These are phyloP conservation scores for Ascosphaera acerosa DNA, from an alignment of 2,329 filamentous ascomycete species.

Conservation along the genomic window DNA sequence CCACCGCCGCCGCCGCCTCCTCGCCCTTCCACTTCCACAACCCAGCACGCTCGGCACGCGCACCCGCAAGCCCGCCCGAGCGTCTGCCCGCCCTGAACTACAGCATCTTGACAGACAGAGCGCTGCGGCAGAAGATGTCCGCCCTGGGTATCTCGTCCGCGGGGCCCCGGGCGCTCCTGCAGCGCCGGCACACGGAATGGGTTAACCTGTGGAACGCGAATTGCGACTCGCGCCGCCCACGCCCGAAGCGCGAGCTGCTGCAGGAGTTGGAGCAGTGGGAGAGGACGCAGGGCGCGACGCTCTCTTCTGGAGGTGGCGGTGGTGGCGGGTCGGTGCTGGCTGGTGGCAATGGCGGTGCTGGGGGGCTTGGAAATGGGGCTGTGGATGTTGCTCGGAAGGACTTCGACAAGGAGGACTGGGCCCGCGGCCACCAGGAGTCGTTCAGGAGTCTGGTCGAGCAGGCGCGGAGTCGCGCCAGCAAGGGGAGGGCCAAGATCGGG, in stretches of 20 bases:
- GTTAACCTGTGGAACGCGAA: slow-evolving; percentile 93
- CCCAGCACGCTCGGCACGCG: too few species aligned
- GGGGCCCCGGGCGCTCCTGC: slow-evolving; percentile 44
- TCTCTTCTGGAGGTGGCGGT: slow-evolving; percentile 6
- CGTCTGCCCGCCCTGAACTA: slow-evolving; percentile 65
- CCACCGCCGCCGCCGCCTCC: too few species aligned
- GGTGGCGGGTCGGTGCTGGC: not conserved
- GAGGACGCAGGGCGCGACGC: slow-evolving; percentile 42
- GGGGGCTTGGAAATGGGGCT: slow-evolving; percentile 6
- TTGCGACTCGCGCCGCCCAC: slow-evolving; percentile 56
- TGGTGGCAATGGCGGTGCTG: slow-evolving; percentile 16
- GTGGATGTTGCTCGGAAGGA: slow-evolving; percentile 54
- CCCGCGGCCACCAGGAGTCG: slow-evolving; percentile 41
- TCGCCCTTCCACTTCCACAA: too few species aligned
- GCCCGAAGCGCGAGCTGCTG: slow-evolving; percentile 43
- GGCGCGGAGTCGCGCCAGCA: too few species aligned
- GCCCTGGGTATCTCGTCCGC: slow-evolving; percentile 53
- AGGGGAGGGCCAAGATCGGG: too few species aligned
- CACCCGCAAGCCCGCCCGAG: slow-evolving; percentile 16
- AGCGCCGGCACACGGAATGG: slow-evolving; percentile 75
- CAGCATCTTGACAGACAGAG: slow-evolving; percentile 54
- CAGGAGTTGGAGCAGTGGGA: slow-evolving; percentile 74
- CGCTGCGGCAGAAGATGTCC: slow-evolving; percentile 52
- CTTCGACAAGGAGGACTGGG: slow-evolving; percentile 61
- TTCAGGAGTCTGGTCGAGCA: slow-evolving; percentile 60